phyloP scores from a whole-genome alignment of 768 basidiomycete genomes.

The Cystofilobasidium macerans region DNA sequence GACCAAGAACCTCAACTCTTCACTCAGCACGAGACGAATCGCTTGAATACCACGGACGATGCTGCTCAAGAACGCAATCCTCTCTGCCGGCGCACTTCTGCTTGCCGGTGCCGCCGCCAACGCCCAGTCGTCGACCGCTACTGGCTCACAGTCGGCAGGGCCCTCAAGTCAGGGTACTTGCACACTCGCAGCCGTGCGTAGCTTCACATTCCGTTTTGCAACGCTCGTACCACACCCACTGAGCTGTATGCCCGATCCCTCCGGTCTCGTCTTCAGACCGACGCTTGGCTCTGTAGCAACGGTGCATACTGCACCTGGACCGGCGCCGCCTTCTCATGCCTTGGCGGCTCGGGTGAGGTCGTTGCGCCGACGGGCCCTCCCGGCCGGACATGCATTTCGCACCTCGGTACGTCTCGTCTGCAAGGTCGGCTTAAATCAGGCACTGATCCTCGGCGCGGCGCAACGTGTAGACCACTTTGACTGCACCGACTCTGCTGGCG shows the following conservation, averaged over 20 bases:
- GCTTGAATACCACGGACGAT: too few relatives aligned
- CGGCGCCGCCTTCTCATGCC: constrained; percentile 14
- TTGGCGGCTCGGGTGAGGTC: constrained; percentile 15
- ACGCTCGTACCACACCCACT: too few relatives aligned
- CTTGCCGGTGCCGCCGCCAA: constrained; percentile 42
- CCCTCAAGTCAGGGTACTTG: constrained; percentile 15
- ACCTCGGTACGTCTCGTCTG: not conserved
- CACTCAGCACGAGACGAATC: too few relatives aligned
- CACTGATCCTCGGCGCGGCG: too few relatives aligned
- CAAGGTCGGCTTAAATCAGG: not conserved
- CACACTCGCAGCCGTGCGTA: constrained; percentile 11
- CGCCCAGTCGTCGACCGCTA: constrained; percentile 39
- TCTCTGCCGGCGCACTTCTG: not conserved
- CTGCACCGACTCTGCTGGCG: constrained; percentile 28
- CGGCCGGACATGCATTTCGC: not conserved
- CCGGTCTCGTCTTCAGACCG: not conserved
- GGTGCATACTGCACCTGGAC: constrained; percentile 28
- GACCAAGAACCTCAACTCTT: too few relatives aligned
- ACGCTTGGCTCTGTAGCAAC: constrained; percentile 26
- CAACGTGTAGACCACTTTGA: constrained; percentile 29
- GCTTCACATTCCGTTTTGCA: too few relatives aligned
- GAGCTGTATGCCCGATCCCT: not conserved
- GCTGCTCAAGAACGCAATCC: not conserved
- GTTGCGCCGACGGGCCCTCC: not conserved
- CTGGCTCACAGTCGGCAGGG: constrained; percentile 5